These are phyloP conservation scores for Allomyces macrogynus DNA, from an alignment of 192 early-diverging fungal genomes.

Conservation along the genomic window DNA sequence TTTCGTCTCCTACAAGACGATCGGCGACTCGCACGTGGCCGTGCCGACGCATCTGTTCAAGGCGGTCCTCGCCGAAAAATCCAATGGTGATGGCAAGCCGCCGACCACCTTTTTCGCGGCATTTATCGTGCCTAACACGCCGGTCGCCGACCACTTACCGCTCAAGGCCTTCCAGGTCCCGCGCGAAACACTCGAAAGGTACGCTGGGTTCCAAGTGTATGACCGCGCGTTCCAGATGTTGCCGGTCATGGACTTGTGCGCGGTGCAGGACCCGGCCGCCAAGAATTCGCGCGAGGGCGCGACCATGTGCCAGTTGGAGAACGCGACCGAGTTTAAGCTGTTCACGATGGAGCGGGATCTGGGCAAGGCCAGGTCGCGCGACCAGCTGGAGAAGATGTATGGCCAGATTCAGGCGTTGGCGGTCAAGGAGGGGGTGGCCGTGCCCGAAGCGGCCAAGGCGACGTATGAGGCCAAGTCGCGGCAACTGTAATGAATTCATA, in stretches of 20 bases:
- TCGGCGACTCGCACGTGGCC: slow-evolving; percentile 63
- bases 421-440: neutral
- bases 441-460: neutral
- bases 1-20: slow-evolving; percentile 68
- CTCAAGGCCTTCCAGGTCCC: slow-evolving; percentile 49
- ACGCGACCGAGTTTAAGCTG: neutral
- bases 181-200: slow-evolving; percentile 49
- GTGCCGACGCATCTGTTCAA: slow-evolving; percentile 94
- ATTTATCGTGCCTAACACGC: slow-evolving; percentile 71
- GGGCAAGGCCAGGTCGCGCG: neutral
- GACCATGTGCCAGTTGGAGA: neutral
- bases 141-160: slow-evolving; percentile 38
- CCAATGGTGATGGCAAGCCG: slow-evolving; percentile 17
- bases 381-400: neutral
- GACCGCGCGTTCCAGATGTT: slow-evolving; percentile 8
- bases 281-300: neutral
- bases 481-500: too few relatives aligned
- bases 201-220: slow-evolving; percentile 49
- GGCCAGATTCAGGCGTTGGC: neutral
- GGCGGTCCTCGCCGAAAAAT: slow-evolving; percentile 49
- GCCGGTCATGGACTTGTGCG: neutral
- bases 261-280: neutral
- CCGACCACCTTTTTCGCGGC: slow-evolving; percentile 28
- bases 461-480: neutral
- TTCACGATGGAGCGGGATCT: neutral